Percentiles rank a stretch among this genome's conserved stretches.
phyloP scores from a whole-genome alignment of 1,284 basidiomycete genomes.

The Tausonia pullulans region DNA sequence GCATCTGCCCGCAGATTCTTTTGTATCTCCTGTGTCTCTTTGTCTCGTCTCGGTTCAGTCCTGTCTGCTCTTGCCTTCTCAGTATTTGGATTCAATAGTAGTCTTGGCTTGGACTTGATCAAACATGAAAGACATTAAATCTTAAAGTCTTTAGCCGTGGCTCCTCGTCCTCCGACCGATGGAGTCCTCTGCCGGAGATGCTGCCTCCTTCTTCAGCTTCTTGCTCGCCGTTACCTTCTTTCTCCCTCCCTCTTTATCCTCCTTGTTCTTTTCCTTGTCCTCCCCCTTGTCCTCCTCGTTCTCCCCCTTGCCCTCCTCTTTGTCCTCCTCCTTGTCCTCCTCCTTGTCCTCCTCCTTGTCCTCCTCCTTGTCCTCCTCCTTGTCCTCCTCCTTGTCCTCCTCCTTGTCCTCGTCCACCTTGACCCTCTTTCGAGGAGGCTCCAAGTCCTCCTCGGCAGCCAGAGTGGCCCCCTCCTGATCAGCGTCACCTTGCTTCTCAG shows the following conservation, averaged over 20 bases:
- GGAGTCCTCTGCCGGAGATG: too few relatives aligned
- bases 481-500: constrained; percentile 35
- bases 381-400: neutral
- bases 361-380: constrained; percentile 16
- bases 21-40: too few relatives aligned
- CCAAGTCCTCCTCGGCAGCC: constrained; percentile 27
- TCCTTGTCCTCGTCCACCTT: neutral
- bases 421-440: neutral
- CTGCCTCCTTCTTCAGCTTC: constrained; percentile 35
- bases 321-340: constrained; percentile 32
- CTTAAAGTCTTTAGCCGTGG: constrained; percentile 1
- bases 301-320: neutral
- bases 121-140: constrained; percentile 43
- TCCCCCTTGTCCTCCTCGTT: constrained; percentile 27
- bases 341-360: constrained; percentile 28
- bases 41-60: too few relatives aligned
- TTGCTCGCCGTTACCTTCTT: constrained; percentile 25
- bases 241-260: constrained; percentile 32
- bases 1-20: too few relatives aligned
- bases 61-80: too few relatives aligned
- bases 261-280: constrained; percentile 23
- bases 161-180: constrained; percentile 30
- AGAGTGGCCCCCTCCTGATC: constrained; percentile 20
- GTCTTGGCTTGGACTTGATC: too few relatives aligned
- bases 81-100: too few relatives aligned